Evolutionary conservation across 1,284 basidiomycete species (phyloP).

Genomic region (Boletus semigastroideus): DNA sequence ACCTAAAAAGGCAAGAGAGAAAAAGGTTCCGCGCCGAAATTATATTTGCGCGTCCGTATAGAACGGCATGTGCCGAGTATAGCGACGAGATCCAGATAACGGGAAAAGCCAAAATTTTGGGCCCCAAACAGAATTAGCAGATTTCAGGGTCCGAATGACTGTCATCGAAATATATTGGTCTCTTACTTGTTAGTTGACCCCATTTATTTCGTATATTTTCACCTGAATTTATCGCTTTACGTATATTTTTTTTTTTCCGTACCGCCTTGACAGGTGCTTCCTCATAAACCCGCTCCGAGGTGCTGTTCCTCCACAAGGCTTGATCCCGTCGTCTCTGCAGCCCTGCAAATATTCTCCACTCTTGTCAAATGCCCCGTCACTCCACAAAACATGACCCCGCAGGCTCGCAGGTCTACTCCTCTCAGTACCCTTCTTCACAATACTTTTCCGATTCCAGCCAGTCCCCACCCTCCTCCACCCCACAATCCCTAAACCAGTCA

Average conservation of each 20-base stretch:
- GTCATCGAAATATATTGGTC: constrained; percentile 24
- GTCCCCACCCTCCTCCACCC: constrained; percentile 21
- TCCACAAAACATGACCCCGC: constrained; percentile 27
- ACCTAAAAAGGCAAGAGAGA: constrained; percentile 7
- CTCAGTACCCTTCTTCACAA: constrained; percentile 21
- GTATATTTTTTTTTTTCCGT: constrained; percentile 38
- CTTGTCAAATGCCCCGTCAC: constrained; percentile 31
- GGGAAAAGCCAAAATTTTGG: constrained; percentile 33
- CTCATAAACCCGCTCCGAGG: constrained; percentile 34
- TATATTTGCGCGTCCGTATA: constrained; percentile 29
- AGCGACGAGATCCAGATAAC: constrained; percentile 33
- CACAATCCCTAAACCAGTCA: not conserved
- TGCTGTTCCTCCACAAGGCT: constrained; percentile 28
- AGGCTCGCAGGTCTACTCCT: constrained; percentile 1
- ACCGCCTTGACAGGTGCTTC: constrained; percentile 34
- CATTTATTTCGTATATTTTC: constrained; percentile 32
- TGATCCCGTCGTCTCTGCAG: constrained; percentile 28
- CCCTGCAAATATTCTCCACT: constrained; percentile 22
- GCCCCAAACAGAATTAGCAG: constrained; percentile 26
- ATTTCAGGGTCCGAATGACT: constrained; percentile 35
- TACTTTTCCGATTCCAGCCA: constrained; percentile 30
- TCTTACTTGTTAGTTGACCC: constrained; percentile 8
- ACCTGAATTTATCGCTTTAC: constrained; percentile 22
- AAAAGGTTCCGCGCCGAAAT: constrained; percentile 37
- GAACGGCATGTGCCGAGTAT: constrained; percentile 31